Conservation (phyloP, 2,329 filamentous ascomycete genomes). For the Pezicula rhizophila region DNA sequence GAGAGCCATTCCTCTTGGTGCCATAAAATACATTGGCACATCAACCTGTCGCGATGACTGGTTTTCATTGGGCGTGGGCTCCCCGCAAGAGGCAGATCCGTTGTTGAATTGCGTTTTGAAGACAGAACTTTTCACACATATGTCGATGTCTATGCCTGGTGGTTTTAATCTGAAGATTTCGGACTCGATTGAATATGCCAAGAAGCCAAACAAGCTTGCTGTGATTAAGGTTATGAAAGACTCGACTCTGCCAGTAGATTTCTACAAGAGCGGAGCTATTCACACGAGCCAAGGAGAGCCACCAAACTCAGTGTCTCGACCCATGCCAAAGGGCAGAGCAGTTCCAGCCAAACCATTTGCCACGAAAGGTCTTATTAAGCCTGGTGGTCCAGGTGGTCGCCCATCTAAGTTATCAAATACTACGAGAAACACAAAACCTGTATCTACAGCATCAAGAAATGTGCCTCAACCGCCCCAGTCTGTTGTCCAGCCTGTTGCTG, state of each 20-base stretch:
- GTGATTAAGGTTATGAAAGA: conserved; percentile 88
- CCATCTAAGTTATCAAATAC: conserved; percentile 63
- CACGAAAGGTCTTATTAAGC: conserved; percentile 84
- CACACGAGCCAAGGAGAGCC: conserved; percentile 83
- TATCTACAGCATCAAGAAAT: conserved; percentile 15
- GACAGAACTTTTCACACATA: conserved; percentile 93
- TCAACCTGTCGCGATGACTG: conserved; percentile 89
- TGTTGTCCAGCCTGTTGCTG: conserved; percentile 21
- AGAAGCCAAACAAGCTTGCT: conserved; percentile 92
- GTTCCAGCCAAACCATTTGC: conserved; percentile 87
- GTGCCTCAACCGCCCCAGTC: conserved; percentile 27
- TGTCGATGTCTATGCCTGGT: conserved; percentile 67
- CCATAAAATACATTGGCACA: conserved; percentile 80
- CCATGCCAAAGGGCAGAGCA: conserved; percentile 81
- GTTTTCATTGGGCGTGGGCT: conserved; percentile 90
- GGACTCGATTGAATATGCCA: conserved; percentile 89
- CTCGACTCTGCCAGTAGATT: conserved; percentile 67
- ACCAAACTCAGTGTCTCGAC: conserved; percentile 72
- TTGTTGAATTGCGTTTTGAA: conserved; percentile 90
- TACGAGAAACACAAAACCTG: conserved; percentile 28
- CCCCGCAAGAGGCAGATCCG: conserved; percentile 87
- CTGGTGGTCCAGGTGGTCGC: conserved; percentile 76
- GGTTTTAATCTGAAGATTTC: conserved; percentile 77
- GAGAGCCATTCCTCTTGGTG: conserved; percentile 72
- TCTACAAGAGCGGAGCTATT: conserved; percentile 89